Evolutionary conservation across 371 early-diverging fungal species (phyloP), one percentile per base, ranked within the genome.

Genomic region (Apophysomyces elegans): DNA sequence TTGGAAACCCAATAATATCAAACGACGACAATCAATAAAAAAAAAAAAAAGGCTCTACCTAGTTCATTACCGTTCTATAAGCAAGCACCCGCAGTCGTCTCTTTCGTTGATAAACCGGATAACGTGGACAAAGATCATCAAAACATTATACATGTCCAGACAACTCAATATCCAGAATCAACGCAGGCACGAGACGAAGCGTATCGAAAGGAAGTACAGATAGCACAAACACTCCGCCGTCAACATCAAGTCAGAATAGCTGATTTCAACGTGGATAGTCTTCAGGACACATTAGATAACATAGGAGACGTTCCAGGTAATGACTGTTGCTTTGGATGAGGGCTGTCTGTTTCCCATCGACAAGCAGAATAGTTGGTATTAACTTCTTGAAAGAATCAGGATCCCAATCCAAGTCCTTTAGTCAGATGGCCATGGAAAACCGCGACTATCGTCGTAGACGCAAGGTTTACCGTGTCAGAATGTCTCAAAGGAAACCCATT

Each of bases 361-460:
- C 32, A 26, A 26, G 32, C 1, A 26, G 2, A 26, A 2, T 26
- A 26, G 32, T 26, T 26, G 32, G 32, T 26, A 41, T 41, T 11
- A 5, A 41, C 13, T 13, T 1, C 13, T 41, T 41, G 41, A 41
- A 41, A 41, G 41, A 41, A 41, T 13, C 11, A 41, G 41, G 13
- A 41, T 41, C 41, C 41, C 4, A 13, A 4, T 13, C 41, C n/a
- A 50, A 50, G 21, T 50, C 54, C 1, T 7, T 9, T 5, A 9
- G 5, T 26, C 54, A 50, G 11, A 26, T 26, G 7, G 21, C 21
- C 5, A 21, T 21, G n/a, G 54, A 50, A 21, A 50, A 21, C 21
- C n/a, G 54, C 9, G 54, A 50, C 21, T 50, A 50, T 21, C 54
- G 54, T 7, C 54, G 54, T 18, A n/a, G 54, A 21, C 54, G 54